phyloP scores from a whole-genome alignment of 208 protist genomes.

The Trypanosoma platydactyli region DNA sequence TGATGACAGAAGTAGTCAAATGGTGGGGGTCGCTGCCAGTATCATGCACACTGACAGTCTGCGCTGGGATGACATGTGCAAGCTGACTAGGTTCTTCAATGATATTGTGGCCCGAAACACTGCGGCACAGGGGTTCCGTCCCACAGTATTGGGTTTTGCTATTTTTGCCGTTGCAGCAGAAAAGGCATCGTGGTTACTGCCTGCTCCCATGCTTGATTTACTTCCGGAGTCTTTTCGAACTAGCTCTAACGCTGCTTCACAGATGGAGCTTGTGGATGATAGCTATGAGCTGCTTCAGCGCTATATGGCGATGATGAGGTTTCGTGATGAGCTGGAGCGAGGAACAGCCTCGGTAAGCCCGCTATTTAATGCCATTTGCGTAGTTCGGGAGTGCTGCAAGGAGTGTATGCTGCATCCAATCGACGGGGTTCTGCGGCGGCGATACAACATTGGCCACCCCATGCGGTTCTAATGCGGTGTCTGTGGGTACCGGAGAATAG shows the following conservation, averaged over 20 bases:
- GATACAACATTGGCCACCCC: constrained; percentile 3
- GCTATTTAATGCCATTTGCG: not conserved
- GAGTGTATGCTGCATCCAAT: not conserved
- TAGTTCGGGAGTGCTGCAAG: constrained; percentile 15
- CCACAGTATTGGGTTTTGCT: constrained; percentile 37
- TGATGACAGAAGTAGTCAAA: not conserved
- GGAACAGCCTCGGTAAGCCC: not conserved
- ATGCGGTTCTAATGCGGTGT: not conserved
- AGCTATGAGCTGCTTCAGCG: constrained; percentile 3
- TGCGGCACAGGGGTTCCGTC: constrained; percentile 26
- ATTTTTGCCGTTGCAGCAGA: constrained; percentile 50
- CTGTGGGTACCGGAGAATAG: too few relatives aligned
- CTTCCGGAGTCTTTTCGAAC: constrained; percentile 24
- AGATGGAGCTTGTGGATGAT: not conserved
- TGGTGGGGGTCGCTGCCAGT: too few relatives aligned
- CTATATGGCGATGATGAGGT: not conserved
- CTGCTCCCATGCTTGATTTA: constrained; percentile 35
- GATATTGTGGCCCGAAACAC: constrained; percentile 28
- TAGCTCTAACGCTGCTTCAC: not conserved
- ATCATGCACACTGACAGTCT: not conserved
- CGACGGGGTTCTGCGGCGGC: constrained; percentile 18
- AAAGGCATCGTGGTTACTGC: constrained; percentile 37
- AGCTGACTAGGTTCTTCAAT: constrained; percentile 16
- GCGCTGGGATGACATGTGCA: constrained; percentile 23
- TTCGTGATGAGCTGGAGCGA: not conserved